Evolutionary conservation across 2,329 filamentous ascomycete species (phyloP).

Genomic region (Fusarium dlaminii): DNA sequence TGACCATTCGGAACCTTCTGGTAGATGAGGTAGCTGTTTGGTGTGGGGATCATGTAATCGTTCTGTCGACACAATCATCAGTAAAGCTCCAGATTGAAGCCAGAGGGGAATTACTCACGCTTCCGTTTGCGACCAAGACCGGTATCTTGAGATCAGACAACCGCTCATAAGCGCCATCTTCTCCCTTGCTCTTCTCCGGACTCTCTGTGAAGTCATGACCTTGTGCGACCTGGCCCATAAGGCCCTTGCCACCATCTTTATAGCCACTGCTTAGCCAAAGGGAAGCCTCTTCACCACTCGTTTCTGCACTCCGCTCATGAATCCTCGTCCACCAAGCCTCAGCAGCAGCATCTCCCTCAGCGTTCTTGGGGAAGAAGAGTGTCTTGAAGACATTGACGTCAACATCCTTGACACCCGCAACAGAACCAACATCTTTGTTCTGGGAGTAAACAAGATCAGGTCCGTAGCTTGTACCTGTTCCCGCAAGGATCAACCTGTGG

Average conservation of each 20-base stretch:
- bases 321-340: conserved; percentile 8
- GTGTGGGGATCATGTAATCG: conserved; percentile 14
- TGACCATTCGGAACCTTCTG: neutral
- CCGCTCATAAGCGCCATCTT: neutral
- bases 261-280: neutral
- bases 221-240: neutral
- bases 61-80: neutral
- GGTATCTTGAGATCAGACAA: neutral
- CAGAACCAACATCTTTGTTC: neutral
- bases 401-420: neutral
- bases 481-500: neutral
- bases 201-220: neutral
- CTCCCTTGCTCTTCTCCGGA: neutral
- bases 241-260: neutral
- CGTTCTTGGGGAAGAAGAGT: neutral
- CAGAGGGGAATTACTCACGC: neutral
- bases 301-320: neutral
- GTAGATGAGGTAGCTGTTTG: conserved; percentile 1
- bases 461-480: neutral
- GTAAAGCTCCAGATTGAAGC: accelerated
- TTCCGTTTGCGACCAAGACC: neutral
- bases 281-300: neutral
- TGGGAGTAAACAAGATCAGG: neutral
- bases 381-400: conserved; percentile 4
- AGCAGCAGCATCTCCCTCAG: neutral